Evolutionary conservation across 2,329 filamentous ascomycete species (phyloP).

Genomic region (Sclerotinia borealis): DNA sequence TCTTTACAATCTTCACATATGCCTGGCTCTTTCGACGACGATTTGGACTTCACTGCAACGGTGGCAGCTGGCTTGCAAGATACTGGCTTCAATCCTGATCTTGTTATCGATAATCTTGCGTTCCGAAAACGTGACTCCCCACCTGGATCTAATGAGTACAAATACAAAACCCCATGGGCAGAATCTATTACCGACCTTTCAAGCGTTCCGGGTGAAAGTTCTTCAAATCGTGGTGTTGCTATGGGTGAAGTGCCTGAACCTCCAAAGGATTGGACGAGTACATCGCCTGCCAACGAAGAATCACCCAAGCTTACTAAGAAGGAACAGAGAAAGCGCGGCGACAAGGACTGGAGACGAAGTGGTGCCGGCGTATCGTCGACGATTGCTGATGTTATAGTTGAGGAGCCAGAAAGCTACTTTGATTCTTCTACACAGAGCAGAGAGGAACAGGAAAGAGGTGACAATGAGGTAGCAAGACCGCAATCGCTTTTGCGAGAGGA

Average conservation of each 20-base stretch:
- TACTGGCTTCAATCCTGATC: slow-evolving; percentile 65
- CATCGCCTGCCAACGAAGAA: slow-evolving; percentile 32
- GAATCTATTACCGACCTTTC: slow-evolving; percentile 43
- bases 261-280: slow-evolving; percentile 34
- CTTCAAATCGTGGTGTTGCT: slow-evolving; percentile 37
- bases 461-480: slow-evolving; percentile 36
- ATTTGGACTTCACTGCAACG: slow-evolving; percentile 63
- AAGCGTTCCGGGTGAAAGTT: slow-evolving; percentile 12
- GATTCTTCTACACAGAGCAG: slow-evolving; percentile 37
- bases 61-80: slow-evolving; percentile 62
- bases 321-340: slow-evolving; percentile 40
- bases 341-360: slow-evolving; percentile 35
- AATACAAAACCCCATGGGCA: slow-evolving; percentile 45
- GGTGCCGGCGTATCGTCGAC: slow-evolving; percentile 19
- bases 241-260: slow-evolving; percentile 43
- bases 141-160: slow-evolving; percentile 46
- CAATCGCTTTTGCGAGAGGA: slow-evolving; percentile 32
- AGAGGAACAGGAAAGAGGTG: slow-evolving; percentile 44
- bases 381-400: slow-evolving; percentile 15
- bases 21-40: slow-evolving; percentile 60
- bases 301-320: slow-evolving; percentile 34
- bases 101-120: slow-evolving; percentile 60
- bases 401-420: slow-evolving; percentile 28
- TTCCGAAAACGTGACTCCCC: slow-evolving; percentile 61
- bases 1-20: slow-evolving; percentile 41